Percentiles rank a stretch among this genome's conserved stretches.
phyloP scores from a whole-genome alignment of 768 basidiomycete species.

The Tricholoma terreum region DNA sequence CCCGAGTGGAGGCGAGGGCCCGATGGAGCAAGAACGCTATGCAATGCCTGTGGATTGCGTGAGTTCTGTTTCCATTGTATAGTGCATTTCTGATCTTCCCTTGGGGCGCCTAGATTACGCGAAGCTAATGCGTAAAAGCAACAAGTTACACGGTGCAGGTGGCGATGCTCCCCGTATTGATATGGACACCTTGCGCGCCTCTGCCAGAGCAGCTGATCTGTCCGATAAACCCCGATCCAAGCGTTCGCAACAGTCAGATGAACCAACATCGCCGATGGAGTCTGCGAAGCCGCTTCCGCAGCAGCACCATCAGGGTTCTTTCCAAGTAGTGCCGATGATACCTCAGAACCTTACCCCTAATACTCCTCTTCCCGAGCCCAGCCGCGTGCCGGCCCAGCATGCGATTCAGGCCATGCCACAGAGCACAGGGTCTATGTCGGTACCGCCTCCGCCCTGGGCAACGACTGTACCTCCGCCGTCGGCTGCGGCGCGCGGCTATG shows the following conservation, averaged over 20 bases:
- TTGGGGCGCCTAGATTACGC: constrained; percentile 61
- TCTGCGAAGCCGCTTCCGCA: constrained; percentile 28
- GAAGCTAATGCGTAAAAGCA: constrained; percentile 76
- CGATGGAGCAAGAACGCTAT: constrained; percentile 79
- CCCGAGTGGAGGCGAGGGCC: constrained; percentile 88
- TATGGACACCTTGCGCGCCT: constrained; percentile 73
- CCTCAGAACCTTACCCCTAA: constrained; percentile 18
- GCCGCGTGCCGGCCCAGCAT: constrained; percentile 17
- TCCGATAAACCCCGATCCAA: constrained; percentile 32
- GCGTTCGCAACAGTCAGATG: constrained; percentile 27
- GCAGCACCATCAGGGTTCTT: constrained; percentile 55
- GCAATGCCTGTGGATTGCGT: constrained; percentile 87
- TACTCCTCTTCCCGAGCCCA: constrained; percentile 17
- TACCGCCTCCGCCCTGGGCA: constrained; percentile 29
- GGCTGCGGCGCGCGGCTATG: constrained; percentile 20
- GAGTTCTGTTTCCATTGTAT: constrained; percentile 29
- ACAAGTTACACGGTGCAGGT: constrained; percentile 56
- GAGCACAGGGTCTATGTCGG: constrained; percentile 14
- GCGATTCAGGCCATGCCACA: constrained; percentile 13
- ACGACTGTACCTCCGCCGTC: constrained; percentile 15
- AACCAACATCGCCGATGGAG: constrained; percentile 30
- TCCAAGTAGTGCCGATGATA: constrained; percentile 47
- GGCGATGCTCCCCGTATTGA: constrained; percentile 61
- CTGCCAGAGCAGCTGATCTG: constrained; percentile 55
- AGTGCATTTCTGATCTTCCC: not conserved